Conservation (phyloP, 352 stramenopile species). For the Pythium guiyangense region DNA sequence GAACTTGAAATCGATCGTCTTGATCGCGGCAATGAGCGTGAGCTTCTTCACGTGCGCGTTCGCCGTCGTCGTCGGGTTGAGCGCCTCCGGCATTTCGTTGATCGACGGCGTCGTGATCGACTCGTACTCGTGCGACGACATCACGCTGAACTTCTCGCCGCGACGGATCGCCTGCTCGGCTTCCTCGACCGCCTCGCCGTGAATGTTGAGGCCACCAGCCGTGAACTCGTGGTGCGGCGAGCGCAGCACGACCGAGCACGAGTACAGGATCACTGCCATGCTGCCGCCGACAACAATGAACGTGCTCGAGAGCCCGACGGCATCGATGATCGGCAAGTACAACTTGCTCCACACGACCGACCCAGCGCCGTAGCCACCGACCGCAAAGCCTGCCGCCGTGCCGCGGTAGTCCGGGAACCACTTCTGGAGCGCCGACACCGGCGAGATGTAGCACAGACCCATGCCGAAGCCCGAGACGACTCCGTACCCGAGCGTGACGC, state of each 20-base stretch:
- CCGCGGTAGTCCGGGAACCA: slow-evolving; percentile 67
- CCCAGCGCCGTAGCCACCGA: slow-evolving; percentile 55
- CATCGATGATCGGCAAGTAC: slow-evolving; percentile 53
- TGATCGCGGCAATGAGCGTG: too few relatives aligned
- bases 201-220: slow-evolving; percentile 50
- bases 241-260: slow-evolving; percentile 38
- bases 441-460: too few relatives aligned
- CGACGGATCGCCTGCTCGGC: slow-evolving; percentile 25
- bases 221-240: slow-evolving; percentile 44
- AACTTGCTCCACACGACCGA: slow-evolving; percentile 64
- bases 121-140: too few relatives aligned
- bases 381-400: slow-evolving; percentile 60
- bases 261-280: slow-evolving; percentile 31
- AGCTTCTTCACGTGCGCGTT: too few relatives aligned
- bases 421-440: too few relatives aligned
- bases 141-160: too few relatives aligned
- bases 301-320: slow-evolving; percentile 35
- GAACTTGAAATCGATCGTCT: too few relatives aligned
- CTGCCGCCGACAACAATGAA: slow-evolving; percentile 48
- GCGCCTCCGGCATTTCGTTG: too few relatives aligned
- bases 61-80: too few relatives aligned
- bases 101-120: too few relatives aligned
- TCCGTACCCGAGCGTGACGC: too few relatives aligned
- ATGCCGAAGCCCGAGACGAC: too few relatives aligned
- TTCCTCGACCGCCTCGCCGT: slow-evolving; percentile 39